Conservation (phyloP, 2,329 filamentous ascomycete genomes). For the Ophiocordyceps australis region DNA sequence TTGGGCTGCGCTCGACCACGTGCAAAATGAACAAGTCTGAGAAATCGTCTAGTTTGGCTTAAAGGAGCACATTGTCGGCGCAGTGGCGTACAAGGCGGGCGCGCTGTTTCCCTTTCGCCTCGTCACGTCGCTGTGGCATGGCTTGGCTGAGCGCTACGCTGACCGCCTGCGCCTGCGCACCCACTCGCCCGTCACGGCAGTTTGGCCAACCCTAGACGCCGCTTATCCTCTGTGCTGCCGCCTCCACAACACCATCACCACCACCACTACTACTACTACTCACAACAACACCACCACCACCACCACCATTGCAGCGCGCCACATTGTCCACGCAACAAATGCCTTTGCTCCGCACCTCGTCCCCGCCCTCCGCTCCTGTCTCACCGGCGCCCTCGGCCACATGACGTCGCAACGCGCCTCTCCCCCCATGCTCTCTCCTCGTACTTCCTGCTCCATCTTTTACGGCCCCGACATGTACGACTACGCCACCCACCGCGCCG, state of each 20-base stretch:
- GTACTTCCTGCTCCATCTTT: conserved; percentile 30
- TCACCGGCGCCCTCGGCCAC: conserved; percentile 25
- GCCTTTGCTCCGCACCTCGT: conserved; percentile 31
- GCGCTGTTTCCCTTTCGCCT: conserved; percentile 32
- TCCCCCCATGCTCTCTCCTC: conserved; percentile 8
- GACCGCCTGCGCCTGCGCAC: conserved; percentile 19
- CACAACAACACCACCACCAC: conserved; percentile 23
- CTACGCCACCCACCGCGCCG: conserved; percentile 29
- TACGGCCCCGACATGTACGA: conserved; percentile 27
- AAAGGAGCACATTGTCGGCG: conserved; percentile 18
- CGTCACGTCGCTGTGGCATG: conserved; percentile 24
- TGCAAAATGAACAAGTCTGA: neutral
- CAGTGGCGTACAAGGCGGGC: conserved; percentile 24
- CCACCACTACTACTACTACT: conserved; percentile 5
- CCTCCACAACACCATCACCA: too few species aligned
- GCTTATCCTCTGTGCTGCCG: too few species aligned
- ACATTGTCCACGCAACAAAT: conserved; percentile 42
- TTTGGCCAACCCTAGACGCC: too few species aligned
- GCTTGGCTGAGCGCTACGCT: conserved; percentile 15
- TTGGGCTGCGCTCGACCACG: neutral
- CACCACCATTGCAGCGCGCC: conserved; percentile 22
- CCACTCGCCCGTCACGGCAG: conserved; percentile 16
- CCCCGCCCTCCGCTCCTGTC: conserved; percentile 23
- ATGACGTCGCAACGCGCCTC: conserved; percentile 31
- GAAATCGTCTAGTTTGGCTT: conserved; percentile 19